A percentile compares a stretch with the other conserved stretches of the same genome.
Conservation (phyloP, 176 grass and related monocot species). For the Coix lacrymajobi region DNA sequence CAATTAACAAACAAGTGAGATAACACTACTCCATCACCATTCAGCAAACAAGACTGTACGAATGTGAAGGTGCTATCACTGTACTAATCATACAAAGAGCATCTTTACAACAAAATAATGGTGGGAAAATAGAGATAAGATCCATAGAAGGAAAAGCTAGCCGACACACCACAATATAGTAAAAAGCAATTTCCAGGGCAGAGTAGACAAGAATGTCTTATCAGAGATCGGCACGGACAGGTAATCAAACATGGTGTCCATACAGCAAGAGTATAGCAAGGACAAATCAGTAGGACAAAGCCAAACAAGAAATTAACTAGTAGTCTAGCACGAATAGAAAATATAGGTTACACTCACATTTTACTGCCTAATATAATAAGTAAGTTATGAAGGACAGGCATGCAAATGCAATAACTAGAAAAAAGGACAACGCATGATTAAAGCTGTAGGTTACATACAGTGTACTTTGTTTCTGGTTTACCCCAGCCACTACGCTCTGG, state of each 20-base stretch:
- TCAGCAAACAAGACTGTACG: background rate
- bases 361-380: background rate
- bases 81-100: background rate
- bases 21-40: background rate
- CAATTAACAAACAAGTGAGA: background rate
- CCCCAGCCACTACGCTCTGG: constrained; percentile 95
- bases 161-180: background rate
- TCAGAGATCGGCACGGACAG: background rate
- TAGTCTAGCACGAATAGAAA: background rate
- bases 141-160: background rate
- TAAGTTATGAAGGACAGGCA: background rate
- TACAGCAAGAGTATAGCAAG: background rate
- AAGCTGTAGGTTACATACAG: constrained; percentile 47
- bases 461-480: constrained; percentile 96
- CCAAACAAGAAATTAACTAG: background rate
- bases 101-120: background rate
- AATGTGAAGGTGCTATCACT: background rate
- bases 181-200: background rate
- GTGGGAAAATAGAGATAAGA: background rate
- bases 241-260: background rate
- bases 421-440: background rate
- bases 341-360: background rate
- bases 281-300: background rate
- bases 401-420: constrained; percentile 1
- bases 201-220: constrained; percentile 9